These are phyloP conservation scores for Narthecium ossifragum DNA, from an alignment of 106 monocot genomes.

Conservation along the genomic window DNA sequence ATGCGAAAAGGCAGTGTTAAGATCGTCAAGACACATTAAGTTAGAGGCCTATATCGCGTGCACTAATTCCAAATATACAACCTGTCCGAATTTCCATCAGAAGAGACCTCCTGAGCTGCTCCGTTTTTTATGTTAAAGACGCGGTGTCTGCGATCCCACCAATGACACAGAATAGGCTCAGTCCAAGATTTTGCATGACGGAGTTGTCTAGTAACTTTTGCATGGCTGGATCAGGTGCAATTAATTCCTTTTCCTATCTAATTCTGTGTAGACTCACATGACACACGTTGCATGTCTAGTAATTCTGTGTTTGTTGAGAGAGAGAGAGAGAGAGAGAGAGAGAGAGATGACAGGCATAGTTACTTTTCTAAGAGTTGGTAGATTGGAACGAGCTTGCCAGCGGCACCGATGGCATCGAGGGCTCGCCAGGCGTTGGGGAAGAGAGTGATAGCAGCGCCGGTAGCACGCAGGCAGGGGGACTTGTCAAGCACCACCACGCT, in stretches of 20 bases:
- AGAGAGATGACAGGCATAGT: background rate
- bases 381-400: slow-evolving; percentile 19
- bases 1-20: background rate
- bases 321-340: background rate
- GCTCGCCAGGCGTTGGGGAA: slow-evolving; percentile 55
- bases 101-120: slow-evolving; percentile 12
- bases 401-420: slow-evolving; percentile 40
- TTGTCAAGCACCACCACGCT: slow-evolving; percentile 44
- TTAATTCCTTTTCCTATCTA: background rate
- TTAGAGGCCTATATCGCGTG: background rate
- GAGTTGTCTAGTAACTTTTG: too few species aligned
- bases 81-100: slow-evolving; percentile 11
- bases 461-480: slow-evolving; percentile 16
- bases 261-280: background rate
- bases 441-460: slow-evolving; percentile 27
- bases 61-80: background rate
- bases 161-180: too few species aligned
- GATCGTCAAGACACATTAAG: background rate
- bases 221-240: background rate
- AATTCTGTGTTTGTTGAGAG: background rate
- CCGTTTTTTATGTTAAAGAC: slow-evolving; percentile 9
- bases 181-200: too few species aligned
- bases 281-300: background rate
- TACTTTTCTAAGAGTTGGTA: slow-evolving; percentile 16
- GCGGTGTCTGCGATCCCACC: too few species aligned